phyloP scores from a whole-genome alignment of 2,329 filamentous ascomycete genomes.

The Ambrosiella beaveri region DNA sequence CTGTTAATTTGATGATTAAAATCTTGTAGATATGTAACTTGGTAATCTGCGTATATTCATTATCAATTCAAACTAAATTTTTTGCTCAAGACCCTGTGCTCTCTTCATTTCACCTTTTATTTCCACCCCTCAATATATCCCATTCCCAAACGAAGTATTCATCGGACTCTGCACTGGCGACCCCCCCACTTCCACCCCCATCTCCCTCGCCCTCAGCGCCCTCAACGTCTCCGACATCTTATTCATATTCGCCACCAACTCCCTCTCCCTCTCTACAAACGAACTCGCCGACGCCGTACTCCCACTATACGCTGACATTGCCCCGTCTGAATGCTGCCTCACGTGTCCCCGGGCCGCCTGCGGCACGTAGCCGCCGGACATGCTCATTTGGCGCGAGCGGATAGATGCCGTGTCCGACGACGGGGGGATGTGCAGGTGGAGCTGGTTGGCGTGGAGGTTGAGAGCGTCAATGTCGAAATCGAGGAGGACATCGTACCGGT shows the following conservation, averaged over 20 bases:
- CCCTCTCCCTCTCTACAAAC: slow-evolving; percentile 5
- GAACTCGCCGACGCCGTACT: slow-evolving; percentile 8
- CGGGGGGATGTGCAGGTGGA: slow-evolving; percentile 13
- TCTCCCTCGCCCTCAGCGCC: slow-evolving; percentile 6
- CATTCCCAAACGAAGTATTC: slow-evolving; percentile 2
- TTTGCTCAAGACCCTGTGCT: neutral
- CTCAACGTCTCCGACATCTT: slow-evolving; percentile 4
- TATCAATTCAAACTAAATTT: too few relatives aligned
- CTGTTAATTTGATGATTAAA: too few relatives aligned
- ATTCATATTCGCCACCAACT: neutral
- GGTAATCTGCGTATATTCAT: too few relatives aligned
- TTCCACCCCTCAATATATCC: neutral
- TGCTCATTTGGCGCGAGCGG: slow-evolving; percentile 16
- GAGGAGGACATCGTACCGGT: slow-evolving; percentile 23
- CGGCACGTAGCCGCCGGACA: slow-evolving; percentile 8
- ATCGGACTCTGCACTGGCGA: neutral
- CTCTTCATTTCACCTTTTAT: neutral
- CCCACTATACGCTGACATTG: slow-evolving; percentile 21
- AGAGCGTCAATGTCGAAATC: neutral
- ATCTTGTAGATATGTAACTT: too few relatives aligned
- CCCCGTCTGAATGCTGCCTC: slow-evolving; percentile 21
- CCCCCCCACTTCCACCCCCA: neutral
- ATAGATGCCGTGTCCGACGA: slow-evolving; percentile 11
- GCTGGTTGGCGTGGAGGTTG: neutral
- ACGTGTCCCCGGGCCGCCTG: slow-evolving; percentile 15